Conservation (phyloP, 345 rosid genomes). For the Melastoma malabathricum region DNA sequence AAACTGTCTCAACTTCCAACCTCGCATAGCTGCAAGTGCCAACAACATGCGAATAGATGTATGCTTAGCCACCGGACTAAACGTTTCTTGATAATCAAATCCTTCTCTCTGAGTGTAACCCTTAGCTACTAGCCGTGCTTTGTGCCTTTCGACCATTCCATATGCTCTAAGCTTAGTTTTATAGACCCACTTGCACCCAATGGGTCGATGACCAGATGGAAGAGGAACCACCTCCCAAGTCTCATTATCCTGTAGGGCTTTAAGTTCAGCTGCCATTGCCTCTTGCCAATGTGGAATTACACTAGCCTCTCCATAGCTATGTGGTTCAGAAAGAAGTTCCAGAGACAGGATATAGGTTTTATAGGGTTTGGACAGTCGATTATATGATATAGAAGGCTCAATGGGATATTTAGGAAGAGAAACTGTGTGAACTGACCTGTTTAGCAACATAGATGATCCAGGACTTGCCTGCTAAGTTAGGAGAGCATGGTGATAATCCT, state of each 20-base stretch:
- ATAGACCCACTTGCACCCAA: slow-evolving; percentile 3
- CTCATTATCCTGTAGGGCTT: neutral
- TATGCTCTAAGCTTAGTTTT: neutral
- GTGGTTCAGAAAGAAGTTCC: neutral
- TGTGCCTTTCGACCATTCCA: neutral
- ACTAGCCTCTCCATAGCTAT: neutral
- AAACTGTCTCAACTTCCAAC: neutral
- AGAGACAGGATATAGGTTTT: too few species aligned
- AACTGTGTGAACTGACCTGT: too few species aligned
- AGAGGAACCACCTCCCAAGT: neutral
- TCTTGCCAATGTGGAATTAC: neutral
- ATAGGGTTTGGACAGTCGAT: too few species aligned
- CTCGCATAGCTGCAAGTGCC: neutral
- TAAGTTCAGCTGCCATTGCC: neutral
- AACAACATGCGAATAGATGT: neutral
- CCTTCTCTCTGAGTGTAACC: neutral
- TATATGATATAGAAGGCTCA: too few species aligned
- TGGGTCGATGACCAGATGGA: neutral
- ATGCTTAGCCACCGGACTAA: neutral
- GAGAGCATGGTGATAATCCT: too few species aligned
- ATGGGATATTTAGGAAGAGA: too few species aligned
- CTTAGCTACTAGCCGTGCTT: neutral
- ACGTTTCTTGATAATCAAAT: neutral
- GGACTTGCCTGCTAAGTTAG: too few species aligned
- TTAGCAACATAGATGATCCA: too few species aligned